Conservation (phyloP, 2,329 filamentous ascomycete genomes). For the Leptographium radiaticola region DNA sequence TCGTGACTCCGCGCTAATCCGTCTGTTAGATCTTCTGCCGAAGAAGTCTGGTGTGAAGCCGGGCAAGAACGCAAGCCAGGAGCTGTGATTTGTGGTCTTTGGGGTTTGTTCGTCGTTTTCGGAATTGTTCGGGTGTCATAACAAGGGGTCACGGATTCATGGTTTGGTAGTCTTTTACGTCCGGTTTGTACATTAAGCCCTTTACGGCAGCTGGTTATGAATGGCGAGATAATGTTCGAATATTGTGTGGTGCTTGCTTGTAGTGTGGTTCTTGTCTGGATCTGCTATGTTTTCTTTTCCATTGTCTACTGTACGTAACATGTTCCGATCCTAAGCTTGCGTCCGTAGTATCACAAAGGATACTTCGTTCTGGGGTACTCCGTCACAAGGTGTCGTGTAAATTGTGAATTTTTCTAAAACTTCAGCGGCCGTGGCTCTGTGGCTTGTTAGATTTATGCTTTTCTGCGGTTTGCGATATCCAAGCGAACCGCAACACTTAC, state of each 20-base stretch:
- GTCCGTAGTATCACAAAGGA: no score
- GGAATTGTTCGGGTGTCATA: constrained; percentile 60
- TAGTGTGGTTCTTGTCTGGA: no score
- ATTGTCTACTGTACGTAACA: constrained; percentile 15
- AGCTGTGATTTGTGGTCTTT: constrained; percentile 56
- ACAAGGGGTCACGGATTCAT: constrained; percentile 64
- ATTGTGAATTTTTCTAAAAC: constrained; percentile 18
- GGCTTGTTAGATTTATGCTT: not conserved
- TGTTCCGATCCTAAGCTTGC: no score
- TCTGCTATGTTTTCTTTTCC: not conserved
- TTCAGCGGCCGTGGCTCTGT: constrained; percentile 38
- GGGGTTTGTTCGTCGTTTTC: constrained; percentile 47
- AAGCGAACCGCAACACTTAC: constrained; percentile 40
- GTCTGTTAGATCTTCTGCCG: constrained; percentile 69
- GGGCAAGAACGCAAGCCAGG: constrained; percentile 85
- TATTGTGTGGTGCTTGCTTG: not conserved
- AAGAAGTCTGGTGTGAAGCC: constrained; percentile 92
- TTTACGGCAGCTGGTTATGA: constrained; percentile 49
- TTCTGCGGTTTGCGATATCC: not conserved
- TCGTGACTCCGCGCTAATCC: constrained; percentile 11
- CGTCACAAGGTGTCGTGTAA: no score
- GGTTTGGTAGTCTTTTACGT: constrained; percentile 55
- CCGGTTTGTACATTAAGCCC: constrained; percentile 61
- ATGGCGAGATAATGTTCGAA: constrained; percentile 38
- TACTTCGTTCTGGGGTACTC: no score